Base-by-base conservation (phyloP, 306 rosid genomes). In the Begonia peltatifolia region DNA sequence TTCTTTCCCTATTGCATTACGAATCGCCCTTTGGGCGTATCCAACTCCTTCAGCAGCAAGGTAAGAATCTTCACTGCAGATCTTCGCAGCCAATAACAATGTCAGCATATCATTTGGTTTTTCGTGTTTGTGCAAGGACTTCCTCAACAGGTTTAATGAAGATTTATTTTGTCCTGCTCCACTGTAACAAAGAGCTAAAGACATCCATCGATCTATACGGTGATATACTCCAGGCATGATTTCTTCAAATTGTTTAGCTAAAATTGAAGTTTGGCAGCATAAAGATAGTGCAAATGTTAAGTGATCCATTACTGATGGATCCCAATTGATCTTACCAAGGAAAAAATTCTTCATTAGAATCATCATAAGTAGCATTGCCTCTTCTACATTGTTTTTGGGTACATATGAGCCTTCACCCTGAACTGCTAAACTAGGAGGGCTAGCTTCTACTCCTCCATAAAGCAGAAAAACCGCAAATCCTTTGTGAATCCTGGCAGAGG, bases 311-410 rank as follows among this genome's bases (percentile, higher is more conserved):
- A 83, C 41, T 10, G 99, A 86, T 64, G 88, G 88, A 71, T 92
- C 99, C 94, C 95, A 92, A 69, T 81, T 67, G 50, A 63, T 62
- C 78, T 75, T 92, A 43, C 85, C 93, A 59, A 69, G 73, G 67
- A 47, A 64, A 68, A 70, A 72, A 53, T 81, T 83, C 76, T 63
- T 75, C 73, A 86, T 15, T 57, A 84, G 86, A 72, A 86, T 57
- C 96, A 86, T 83, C 70, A 92, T 63, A 71, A 92, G 87, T 41
- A 92, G 79, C 56, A 83, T 83, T 23, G 94, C 93, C 77, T 92
- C 99, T 71, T 86, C 99, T 55, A 92, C 71, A 64, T 92, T 92
- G 63, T 83, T 86, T 64, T 83, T 92, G 20, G 99, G 99, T 5
- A 76, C 86, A 56, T 80, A 92, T 23, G 92, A 75, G 43, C 84